phyloP scores from a whole-genome alignment of 2,329 filamentous ascomycete genomes.

The Blumeria graminis region DNA sequence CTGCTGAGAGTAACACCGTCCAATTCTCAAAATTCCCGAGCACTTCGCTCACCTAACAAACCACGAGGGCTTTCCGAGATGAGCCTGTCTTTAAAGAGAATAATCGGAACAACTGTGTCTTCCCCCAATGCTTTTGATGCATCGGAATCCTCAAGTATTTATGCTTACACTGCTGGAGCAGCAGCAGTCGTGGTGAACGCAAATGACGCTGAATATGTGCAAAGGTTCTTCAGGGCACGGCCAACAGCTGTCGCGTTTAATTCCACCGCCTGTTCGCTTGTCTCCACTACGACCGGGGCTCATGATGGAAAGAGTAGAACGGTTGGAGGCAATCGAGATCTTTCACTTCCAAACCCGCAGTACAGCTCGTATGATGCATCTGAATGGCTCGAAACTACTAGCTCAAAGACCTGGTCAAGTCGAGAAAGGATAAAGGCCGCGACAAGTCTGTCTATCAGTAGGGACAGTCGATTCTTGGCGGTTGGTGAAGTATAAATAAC shows the following conservation, averaged over 20 bases:
- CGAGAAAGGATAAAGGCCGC: slow-evolving; percentile 85
- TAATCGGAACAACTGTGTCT: slow-evolving; percentile 74
- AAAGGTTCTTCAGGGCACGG: slow-evolving; percentile 77
- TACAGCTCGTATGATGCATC: slow-evolving; percentile 14
- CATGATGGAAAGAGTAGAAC: slow-evolving; percentile 37
- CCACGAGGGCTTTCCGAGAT: slow-evolving; percentile 26
- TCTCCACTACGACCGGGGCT: slow-evolving; percentile 29
- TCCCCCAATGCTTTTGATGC: slow-evolving; percentile 72
- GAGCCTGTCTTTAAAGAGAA: slow-evolving; percentile 50
- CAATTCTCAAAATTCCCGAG: slow-evolving; percentile 44
- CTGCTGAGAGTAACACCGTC: slow-evolving; percentile 46
- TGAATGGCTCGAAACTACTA: slow-evolving; percentile 37
- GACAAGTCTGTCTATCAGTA: slow-evolving; percentile 71
- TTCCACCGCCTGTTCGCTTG: slow-evolving; percentile 30
- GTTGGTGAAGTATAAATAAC: slow-evolving; percentile 47
- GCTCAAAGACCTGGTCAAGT: slow-evolving; percentile 58
- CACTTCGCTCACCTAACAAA: slow-evolving; percentile 33
- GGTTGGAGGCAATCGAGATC: slow-evolving; percentile 25
- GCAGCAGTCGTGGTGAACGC: slow-evolving; percentile 78
- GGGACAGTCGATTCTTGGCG: slow-evolving; percentile 66
- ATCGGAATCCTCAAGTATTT: slow-evolving; percentile 41
- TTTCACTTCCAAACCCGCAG: slow-evolving; percentile 16
- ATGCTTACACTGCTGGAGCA: slow-evolving; percentile 81
- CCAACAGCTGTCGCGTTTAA: slow-evolving; percentile 46
- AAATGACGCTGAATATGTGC: slow-evolving; percentile 35